Evolutionary conservation across 225 moss, liverwort and hornwort genomes (phyloP), one percentile per base, ranked within the genome.

Genomic region (Thuidium tamariscinum): DNA sequence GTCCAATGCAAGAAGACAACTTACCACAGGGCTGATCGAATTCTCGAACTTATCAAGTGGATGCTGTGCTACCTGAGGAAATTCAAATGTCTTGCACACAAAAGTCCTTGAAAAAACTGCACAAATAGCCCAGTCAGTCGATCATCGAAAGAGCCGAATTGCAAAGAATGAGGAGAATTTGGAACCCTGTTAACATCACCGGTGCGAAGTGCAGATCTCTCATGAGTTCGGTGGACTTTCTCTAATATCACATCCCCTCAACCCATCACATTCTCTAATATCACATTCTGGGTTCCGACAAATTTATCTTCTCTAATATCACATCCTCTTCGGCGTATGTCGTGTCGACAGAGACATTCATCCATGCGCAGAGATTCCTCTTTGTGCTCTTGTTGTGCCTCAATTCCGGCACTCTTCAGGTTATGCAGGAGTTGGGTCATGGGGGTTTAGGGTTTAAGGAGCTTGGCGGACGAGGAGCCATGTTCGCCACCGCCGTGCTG

Each of bases 401-500:
- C n/a, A 8, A 13, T 20, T 77, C 17, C 20, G 46, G 63, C 77
- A 17, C 11, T 39, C 56, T 56, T 59, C 22, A 4, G 56, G 26
- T 77, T 77, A 27, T 44, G 83, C 73, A 59, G 59, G 32, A 66
- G 30, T 52, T 82, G 62, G 67, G 66, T 32, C 55, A 52, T 82
- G 63, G 83, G 52, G 89, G 37, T 39, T 77, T 83, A 84, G 89
- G 89, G 85, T 85, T 88, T 85, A 63, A 37, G 60, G 85, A 70
- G 39, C 77, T 81, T 44, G 54, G 56, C 52, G 65, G 26, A 32
- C 18, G 49, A 57, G 73, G 67, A 83, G 73, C 86, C 83, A 93
- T 93, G 92, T 92, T 93, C 49, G 87, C 90, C 37, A 93, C 92
- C 42, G 90, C 89, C 29, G 88, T 89, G 81, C 64, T 89, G 88